Conservation (phyloP, 352 stramenopile genomes). For the Phytophthora europaea region DNA sequence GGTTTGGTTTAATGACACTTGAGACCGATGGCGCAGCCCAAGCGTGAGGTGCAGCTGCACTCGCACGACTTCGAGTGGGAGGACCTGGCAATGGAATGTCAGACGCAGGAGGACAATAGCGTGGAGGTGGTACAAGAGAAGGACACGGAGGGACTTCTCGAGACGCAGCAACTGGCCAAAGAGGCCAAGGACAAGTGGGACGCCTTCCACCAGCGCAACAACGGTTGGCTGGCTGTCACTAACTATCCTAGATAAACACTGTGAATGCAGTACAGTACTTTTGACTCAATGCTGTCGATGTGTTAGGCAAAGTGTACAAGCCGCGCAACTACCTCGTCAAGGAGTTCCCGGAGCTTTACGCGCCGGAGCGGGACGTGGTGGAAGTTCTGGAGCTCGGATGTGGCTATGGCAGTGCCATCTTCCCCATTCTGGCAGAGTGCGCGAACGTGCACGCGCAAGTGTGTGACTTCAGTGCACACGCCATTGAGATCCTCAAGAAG, state of each 20-base stretch:
- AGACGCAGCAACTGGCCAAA: slow-evolving; percentile 47
- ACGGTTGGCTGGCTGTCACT: slow-evolving; percentile 49
- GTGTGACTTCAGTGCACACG: slow-evolving; percentile 87
- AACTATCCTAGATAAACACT: too few species aligned
- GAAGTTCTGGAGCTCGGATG: slow-evolving; percentile 86
- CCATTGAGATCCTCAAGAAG: slow-evolving; percentile 73
- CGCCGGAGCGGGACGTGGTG: slow-evolving; percentile 43
- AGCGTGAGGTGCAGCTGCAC: slow-evolving; percentile 65
- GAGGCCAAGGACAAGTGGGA: slow-evolving; percentile 81
- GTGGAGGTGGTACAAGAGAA: slow-evolving; percentile 12
- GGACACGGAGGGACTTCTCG: slow-evolving; percentile 2
- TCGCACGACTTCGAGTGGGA: slow-evolving; percentile 86
- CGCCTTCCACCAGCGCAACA: slow-evolving; percentile 81
- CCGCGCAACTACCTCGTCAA: slow-evolving; percentile 84
- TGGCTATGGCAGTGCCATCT: slow-evolving; percentile 89
- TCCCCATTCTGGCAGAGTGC: slow-evolving; percentile 81
- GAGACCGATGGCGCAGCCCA: slow-evolving; percentile 13
- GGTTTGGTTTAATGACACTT: neutral
- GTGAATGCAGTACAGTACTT: neutral
- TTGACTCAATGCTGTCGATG: neutral
- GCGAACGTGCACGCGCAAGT: slow-evolving; percentile 76
- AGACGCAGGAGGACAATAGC: slow-evolving; percentile 19
- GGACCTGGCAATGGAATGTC: slow-evolving; percentile 66
- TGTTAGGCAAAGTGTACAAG: slow-evolving; percentile 82
- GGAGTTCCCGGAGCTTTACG: slow-evolving; percentile 80